Evolutionary conservation across 1,284 basidiomycete species (phyloP), one percentile per base, ranked within the genome.

Genomic region (Fomitopsis pinicola): DNA sequence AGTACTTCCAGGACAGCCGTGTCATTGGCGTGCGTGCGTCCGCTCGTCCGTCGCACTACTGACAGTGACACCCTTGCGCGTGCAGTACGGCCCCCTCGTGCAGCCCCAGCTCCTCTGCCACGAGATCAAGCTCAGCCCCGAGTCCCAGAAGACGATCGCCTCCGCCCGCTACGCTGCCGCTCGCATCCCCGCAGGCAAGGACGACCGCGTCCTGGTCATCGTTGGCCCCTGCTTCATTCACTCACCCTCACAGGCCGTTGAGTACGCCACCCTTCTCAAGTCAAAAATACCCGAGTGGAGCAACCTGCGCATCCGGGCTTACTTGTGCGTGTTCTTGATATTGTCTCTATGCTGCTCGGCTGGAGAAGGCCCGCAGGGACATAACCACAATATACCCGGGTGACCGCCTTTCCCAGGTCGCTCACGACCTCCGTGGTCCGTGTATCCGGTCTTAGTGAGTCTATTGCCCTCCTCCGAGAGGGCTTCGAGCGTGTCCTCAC

Each of bases 151-250:
- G 68, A 94, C 90, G 30, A 91, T 97, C 72, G 86, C 91, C 8
- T 75, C 81, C 14, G 88, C 93, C n/a, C 88, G 95, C 67, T 88
- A 86, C 77, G 81, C 82, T 62, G 85, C 92, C 0, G 89, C 94
- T 0, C 81, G 86, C 62, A 86, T 97, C 67, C 80, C 96, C 46
- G 85, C 90, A 3, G 94, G 95, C 30, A 83, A 86, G 53, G 94
- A 96, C 70, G 89, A 94, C 68, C 86, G 94, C 55, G 66, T 98
- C 1, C 80, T 98, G 55, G 95, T 97, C 71, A 82, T 98, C 68
- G 91, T 97, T 64, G 97, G 97, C 5, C 97, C 97, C 19, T 99
- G 97, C 81, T 97, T 94, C 3, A 97, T 99, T 67, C 97, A 99
- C 76, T 92, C 88, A 35, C 78, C 93, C 4, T 86, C 89, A 54